These are phyloP conservation scores for Lentinula detonsa DNA, from an alignment of 768 basidiomycete genomes.

Conservation along the genomic window DNA sequence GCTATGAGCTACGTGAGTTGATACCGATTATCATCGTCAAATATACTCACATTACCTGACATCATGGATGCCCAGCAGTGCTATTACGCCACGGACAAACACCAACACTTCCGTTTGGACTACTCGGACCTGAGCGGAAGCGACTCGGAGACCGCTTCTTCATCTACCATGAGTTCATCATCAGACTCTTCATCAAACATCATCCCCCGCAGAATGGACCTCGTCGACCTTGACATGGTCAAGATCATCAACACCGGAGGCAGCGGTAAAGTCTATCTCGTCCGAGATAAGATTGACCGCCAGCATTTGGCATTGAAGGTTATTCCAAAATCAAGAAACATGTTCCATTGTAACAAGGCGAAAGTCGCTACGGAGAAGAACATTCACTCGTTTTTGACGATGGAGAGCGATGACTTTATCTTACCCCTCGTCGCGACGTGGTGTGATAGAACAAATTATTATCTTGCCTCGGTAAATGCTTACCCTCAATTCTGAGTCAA, in stretches of 20 bases:
- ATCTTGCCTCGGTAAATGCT: slow-evolving; percentile 16
- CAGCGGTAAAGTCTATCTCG: slow-evolving; percentile 14
- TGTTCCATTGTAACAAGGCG: slow-evolving; percentile 1
- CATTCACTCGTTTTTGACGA: slow-evolving; percentile 6
- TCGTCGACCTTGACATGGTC: slow-evolving; percentile 6
- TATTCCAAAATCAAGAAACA: slow-evolving; percentile 9
- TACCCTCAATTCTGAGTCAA: not conserved
- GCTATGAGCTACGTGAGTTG: slow-evolving; percentile 1
- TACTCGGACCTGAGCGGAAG: not conserved
- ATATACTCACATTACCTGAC: not conserved
- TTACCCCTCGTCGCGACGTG: slow-evolving; percentile 18
- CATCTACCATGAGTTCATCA: not conserved
- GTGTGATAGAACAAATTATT: slow-evolving; percentile 14
- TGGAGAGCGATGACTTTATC: slow-evolving; percentile 10
- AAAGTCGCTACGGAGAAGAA: slow-evolving; percentile 8
- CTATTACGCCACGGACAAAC: slow-evolving; percentile 2
- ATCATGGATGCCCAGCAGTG: not conserved
- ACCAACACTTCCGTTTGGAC: not conserved
- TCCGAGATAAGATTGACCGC: slow-evolving; percentile 8
- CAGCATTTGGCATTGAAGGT: slow-evolving; percentile 16
- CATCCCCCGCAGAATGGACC: slow-evolving; percentile 1
- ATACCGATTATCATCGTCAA: not conserved
- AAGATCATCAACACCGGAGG: slow-evolving; percentile 7
- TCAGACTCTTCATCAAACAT: not conserved
- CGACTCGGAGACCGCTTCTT: not conserved